phyloP scores from a whole-genome alignment of 192 early-diverging fungal species.

The Coemansia sp. region DNA sequence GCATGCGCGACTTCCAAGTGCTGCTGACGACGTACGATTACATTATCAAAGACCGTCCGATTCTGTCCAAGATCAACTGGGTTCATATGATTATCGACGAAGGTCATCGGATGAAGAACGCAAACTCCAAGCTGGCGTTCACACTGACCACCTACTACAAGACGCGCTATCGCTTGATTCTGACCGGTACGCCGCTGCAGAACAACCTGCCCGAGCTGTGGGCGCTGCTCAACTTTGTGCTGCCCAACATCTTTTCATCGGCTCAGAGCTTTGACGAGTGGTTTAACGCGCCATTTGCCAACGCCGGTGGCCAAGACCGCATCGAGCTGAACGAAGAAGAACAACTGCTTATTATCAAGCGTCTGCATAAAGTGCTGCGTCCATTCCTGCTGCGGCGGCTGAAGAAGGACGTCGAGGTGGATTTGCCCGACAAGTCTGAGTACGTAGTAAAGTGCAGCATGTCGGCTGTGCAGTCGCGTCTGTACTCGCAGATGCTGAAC shows the following conservation, averaged over 20 bases:
- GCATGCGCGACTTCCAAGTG: constrained; percentile 84
- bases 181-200: constrained; percentile 98
- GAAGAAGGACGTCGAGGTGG: constrained; percentile 98
- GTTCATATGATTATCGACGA: constrained; percentile 98
- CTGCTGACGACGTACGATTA: constrained; percentile 97
- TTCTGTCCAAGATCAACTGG: constrained; percentile 93
- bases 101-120: constrained; percentile 99
- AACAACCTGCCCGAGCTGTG: constrained; percentile 98
- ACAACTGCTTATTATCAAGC: constrained; percentile 89
- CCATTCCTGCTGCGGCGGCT: constrained; percentile 95
- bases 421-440: constrained; percentile 97
- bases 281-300: constrained; percentile 96
- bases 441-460: constrained; percentile 88
- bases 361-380: constrained; percentile 95
- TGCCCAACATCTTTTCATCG: constrained; percentile 96
- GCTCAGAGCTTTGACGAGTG: constrained; percentile 98
- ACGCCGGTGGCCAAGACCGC: constrained; percentile 76
- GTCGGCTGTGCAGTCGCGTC: constrained; percentile 78
- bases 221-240: constrained; percentile 93
- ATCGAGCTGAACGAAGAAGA: constrained; percentile 99
- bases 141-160: constrained; percentile 93
- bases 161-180: constrained; percentile 88
- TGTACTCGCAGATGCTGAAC: constrained; percentile 87
- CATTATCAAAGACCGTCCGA: constrained; percentile 86
- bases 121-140: constrained; percentile 79